Conservation (phyloP, 768 basidiomycete species). For the Psilocybe subaeruginosa region DNA sequence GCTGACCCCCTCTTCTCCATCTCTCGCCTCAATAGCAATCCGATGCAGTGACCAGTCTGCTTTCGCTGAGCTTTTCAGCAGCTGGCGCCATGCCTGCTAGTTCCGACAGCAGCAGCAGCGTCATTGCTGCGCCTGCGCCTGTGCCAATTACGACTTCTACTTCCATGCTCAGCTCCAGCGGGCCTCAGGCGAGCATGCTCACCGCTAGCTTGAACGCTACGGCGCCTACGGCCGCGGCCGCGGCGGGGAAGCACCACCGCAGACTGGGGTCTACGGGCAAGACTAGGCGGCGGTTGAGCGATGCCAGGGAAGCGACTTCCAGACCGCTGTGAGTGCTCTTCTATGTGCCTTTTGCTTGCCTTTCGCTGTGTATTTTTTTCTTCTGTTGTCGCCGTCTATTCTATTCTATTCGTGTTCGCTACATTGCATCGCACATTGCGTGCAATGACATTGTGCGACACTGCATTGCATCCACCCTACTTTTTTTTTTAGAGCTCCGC, state of each 20-base stretch:
- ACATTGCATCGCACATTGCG: too few relatives aligned
- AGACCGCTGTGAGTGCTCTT: conserved; percentile 66
- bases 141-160: background rate
- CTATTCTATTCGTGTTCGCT: background rate
- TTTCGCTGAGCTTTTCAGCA: conserved; percentile 71
- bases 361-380: conserved; percentile 16
- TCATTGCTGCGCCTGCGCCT: conserved; percentile 2
- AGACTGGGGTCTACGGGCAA: conserved; percentile 74
- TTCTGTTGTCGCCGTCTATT: background rate
- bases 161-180: conserved; percentile 6
- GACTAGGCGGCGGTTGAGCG: conserved; percentile 71
- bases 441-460: too few relatives aligned
- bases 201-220: conserved; percentile 17
- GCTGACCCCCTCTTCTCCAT: conserved; percentile 2
- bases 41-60: conserved; percentile 57
- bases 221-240: conserved; percentile 29
- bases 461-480: too few relatives aligned
- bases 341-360: too few relatives aligned
- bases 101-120: background rate
- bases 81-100: conserved; percentile 47
- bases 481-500: background rate
- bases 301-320: conserved; percentile 77
- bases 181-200: conserved; percentile 5
- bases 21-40: conserved; percentile 33
- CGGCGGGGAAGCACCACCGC: conserved; percentile 57